These are phyloP conservation scores for Cucurbita maxima DNA, from an alignment of 306 rosid genomes.

Conservation along the genomic window DNA sequence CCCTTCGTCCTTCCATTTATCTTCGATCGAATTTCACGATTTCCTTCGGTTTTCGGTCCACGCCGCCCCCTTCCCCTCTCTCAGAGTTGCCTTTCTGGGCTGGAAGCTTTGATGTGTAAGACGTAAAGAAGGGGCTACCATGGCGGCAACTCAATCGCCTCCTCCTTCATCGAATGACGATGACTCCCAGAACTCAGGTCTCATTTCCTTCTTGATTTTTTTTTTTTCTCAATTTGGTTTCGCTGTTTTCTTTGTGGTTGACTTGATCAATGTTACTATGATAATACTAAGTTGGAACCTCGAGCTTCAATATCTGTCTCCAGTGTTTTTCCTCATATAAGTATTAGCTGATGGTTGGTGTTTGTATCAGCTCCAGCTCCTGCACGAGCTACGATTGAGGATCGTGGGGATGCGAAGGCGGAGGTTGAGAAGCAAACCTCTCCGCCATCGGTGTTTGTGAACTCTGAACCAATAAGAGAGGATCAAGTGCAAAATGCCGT, in stretches of 20 bases:
- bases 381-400: slow-evolving; percentile 26
- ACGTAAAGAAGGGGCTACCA: background rate
- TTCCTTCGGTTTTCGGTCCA: background rate
- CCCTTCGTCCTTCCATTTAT: background rate
- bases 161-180: slow-evolving; percentile 23
- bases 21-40: background rate
- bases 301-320: background rate
- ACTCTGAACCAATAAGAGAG: slow-evolving; percentile 73
- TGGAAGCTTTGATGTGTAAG: background rate
- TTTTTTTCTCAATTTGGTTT: background rate
- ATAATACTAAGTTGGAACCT: no score
- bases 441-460: slow-evolving; percentile 59
- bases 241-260: background rate
- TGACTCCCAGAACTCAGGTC: slow-evolving; percentile 35
- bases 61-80: background rate
- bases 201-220: background rate
- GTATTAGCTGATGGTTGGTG: background rate
- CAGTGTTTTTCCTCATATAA: background rate
- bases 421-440: slow-evolving; percentile 39
- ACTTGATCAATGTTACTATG: background rate
- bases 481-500: slow-evolving; percentile 93
- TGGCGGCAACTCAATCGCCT: slow-evolving; percentile 9
- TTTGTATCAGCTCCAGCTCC: slow-evolving; percentile 17
- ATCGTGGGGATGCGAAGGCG: slow-evolving; percentile 33
- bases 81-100: background rate